phyloP scores from a whole-genome alignment of 139 green algal genomes.

The Coelastrella sp. region DNA sequence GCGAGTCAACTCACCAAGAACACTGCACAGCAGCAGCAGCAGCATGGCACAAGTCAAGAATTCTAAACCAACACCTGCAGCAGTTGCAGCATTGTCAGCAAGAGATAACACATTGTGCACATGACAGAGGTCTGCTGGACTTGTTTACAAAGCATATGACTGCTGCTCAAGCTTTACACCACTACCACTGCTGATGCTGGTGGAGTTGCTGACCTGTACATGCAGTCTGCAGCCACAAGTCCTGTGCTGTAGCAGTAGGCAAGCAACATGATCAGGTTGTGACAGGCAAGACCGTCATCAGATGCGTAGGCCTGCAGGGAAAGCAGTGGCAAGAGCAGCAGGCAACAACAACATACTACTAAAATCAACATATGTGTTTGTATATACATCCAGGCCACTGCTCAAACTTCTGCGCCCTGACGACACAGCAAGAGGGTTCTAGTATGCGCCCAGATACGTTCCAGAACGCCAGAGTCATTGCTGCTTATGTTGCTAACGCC shows the following conservation, averaged over 20 bases:
- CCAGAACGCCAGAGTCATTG: no score
- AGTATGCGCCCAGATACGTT: no score
- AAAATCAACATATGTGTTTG: no score
- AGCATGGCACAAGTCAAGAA: no score
- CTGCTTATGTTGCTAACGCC: no score
- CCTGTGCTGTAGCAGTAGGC: slow-evolving; percentile 68
- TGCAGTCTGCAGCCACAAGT: slow-evolving; percentile 62
- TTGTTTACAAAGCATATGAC: no score
- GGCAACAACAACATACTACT: no score
- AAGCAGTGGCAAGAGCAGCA: not conserved
- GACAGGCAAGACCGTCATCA: slow-evolving; percentile 55
- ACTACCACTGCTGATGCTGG: no score
- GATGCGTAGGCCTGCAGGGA: slow-evolving; percentile 9
- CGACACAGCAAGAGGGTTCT: no score
- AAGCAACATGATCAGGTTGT: slow-evolving; percentile 74
- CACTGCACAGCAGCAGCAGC: not conserved
- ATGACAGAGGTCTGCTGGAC: not conserved
- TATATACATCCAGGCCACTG: no score
- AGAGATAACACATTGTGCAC: not conserved
- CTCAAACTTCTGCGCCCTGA: no score
- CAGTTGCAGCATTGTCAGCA: not conserved
- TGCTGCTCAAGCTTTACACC: no score
- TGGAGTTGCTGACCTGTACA: slow-evolving; percentile 61
- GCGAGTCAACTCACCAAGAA: slow-evolving; percentile 33
- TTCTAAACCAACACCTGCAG: not conserved